These are phyloP conservation scores for Platanus orientalis DNA, from an alignment of 164 flowering plant genomes.

Conservation along the genomic window DNA sequence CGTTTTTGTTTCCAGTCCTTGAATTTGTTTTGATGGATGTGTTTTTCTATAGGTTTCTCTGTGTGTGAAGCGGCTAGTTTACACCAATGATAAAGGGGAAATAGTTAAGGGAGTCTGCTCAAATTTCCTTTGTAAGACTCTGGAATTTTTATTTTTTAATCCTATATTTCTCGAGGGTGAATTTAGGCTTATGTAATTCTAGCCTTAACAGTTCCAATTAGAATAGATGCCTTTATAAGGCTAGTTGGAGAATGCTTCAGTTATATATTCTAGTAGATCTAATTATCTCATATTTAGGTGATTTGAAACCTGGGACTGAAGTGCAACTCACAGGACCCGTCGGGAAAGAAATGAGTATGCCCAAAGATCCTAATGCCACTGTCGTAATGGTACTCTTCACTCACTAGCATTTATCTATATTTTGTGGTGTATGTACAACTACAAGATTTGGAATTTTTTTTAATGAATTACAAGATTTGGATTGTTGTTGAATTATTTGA, in stretches of 20 bases:
- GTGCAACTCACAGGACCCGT: conserved; percentile 93
- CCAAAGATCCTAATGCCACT: conserved; percentile 88
- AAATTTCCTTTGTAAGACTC: conserved; percentile 79
- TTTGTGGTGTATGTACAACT: background rate
- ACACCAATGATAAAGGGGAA: conserved; percentile 91
- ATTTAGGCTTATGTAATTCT: background rate
- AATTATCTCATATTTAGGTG: conserved; percentile 22
- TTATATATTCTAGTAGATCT: background rate
- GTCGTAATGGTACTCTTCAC: conserved; percentile 64
- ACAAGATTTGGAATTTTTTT: background rate
- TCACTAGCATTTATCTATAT: background rate
- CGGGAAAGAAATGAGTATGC: conserved; percentile 99
- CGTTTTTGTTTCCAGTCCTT: background rate
- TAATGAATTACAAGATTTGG: background rate
- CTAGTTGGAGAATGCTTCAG: too few species aligned
- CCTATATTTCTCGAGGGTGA: background rate
- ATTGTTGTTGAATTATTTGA: background rate
- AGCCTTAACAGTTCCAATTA: background rate
- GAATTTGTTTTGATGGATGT: background rate
- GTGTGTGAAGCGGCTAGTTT: conserved; percentile 88
- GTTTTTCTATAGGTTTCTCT: conserved; percentile 63
- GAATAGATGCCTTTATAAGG: background rate
- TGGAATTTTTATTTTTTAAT: too few species aligned
- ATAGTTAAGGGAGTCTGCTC: conserved; percentile 96
- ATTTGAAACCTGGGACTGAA: conserved; percentile 86